Percentiles rank a stretch among this genome's conserved stretches.
Evolutionary conservation across 495 filamentous ascomycete genomes (phyloP).

Genomic region (Daldinia bambusicola): DNA sequence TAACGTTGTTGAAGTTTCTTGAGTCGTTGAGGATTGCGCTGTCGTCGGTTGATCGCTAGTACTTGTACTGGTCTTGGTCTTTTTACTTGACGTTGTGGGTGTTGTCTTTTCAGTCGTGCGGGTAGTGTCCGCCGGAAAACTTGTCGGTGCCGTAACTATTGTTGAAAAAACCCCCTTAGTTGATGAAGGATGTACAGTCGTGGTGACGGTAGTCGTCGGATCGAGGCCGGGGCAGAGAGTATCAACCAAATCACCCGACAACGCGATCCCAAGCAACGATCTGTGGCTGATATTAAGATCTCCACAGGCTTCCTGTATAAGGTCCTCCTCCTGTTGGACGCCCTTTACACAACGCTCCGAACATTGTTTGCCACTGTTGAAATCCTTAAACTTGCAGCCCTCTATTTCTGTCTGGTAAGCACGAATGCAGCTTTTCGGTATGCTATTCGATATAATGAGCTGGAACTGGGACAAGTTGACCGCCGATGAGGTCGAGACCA

Average conservation of each 20-base stretch:
- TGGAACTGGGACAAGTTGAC: constrained; percentile 54
- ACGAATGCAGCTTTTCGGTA: constrained; percentile 52
- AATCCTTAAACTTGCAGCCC: constrained; percentile 51
- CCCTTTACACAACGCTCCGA: constrained; percentile 50
- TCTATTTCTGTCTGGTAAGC: constrained; percentile 52
- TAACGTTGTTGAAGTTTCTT: constrained; percentile 21
- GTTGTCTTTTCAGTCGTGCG: constrained; percentile 13
- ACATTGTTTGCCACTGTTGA: constrained; percentile 48
- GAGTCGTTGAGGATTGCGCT: constrained; percentile 21
- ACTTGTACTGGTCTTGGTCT: constrained; percentile 4
- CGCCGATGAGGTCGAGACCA: constrained; percentile 52
- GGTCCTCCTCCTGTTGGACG: constrained; percentile 38
- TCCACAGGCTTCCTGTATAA: constrained; percentile 47
- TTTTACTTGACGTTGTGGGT: constrained; percentile 13
- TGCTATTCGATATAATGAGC: constrained; percentile 49
- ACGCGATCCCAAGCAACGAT: constrained; percentile 51
- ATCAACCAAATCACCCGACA: constrained; percentile 49
- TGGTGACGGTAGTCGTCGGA: constrained; percentile 34
- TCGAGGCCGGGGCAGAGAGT: constrained; percentile 50
- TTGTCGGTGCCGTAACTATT: constrained; percentile 24
- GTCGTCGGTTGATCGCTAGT: constrained; percentile 26
- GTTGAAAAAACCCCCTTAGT: constrained; percentile 35
- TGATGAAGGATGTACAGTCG: constrained; percentile 32
- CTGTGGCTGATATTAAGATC: constrained; percentile 37
- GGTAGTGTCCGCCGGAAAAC: constrained; percentile 13